phyloP scores from a whole-genome alignment of 805 yeast genomes.

The Ogataea glucozyma region DNA sequence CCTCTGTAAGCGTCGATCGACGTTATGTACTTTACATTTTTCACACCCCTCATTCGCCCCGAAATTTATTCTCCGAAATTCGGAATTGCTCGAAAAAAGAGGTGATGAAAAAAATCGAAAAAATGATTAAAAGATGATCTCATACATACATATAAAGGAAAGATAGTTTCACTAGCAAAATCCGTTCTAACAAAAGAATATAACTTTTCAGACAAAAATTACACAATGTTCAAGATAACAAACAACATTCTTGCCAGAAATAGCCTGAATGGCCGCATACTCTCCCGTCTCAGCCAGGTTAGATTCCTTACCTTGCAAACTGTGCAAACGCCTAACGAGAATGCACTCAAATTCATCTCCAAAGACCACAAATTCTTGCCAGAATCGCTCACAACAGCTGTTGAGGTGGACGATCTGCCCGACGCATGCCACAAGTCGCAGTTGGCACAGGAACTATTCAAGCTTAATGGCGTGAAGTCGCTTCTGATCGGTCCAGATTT shows the following conservation, averaged over 20 bases:
- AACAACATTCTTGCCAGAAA: not conserved
- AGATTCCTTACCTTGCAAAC: constrained; percentile 39
- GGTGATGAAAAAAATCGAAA: constrained; percentile 1
- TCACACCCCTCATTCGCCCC: constrained; percentile 3
- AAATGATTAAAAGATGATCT: constrained; percentile 2
- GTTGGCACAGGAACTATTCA: constrained; percentile 60
- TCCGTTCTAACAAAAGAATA: too few relatives aligned
- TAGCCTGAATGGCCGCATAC: not conserved
- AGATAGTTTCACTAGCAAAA: too few relatives aligned
- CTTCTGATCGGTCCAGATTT: constrained; percentile 76
- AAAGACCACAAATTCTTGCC: constrained; percentile 50
- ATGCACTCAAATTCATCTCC: constrained; percentile 68
- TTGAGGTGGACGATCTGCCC: constrained; percentile 53
- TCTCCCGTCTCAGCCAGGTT: not conserved
- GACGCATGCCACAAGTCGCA: constrained; percentile 62
- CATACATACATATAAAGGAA: not conserved
- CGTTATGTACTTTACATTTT: constrained; percentile 1
- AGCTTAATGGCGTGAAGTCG: constrained; percentile 63
- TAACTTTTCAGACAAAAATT: not conserved
- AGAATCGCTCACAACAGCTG: constrained; percentile 41
- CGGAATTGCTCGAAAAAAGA: constrained; percentile 7
- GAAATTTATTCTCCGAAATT: constrained; percentile 3
- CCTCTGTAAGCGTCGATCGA: not conserved
- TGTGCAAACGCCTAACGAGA: constrained; percentile 69
- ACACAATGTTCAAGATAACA: constrained; percentile 1